Evolutionary conservation across 2,329 filamentous ascomycete genomes (phyloP).

Genomic region (Botrytis squamosa): DNA sequence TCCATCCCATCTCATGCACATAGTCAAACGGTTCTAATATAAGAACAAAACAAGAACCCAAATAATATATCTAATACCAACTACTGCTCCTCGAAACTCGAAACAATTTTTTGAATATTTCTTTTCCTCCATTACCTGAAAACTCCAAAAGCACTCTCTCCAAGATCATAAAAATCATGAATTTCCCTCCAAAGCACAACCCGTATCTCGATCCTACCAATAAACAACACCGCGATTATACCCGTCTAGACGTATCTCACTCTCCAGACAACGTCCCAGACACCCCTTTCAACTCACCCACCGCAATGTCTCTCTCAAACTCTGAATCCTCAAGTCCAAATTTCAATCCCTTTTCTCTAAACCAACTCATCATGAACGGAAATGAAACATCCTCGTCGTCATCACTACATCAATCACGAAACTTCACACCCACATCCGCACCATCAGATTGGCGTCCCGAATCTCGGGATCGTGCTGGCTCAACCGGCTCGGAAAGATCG

Average conservation of each 20-base stretch:
- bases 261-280: slow-evolving; percentile 17
- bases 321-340: not conserved
- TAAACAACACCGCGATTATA: slow-evolving; percentile 12
- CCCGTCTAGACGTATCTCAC: slow-evolving; percentile 7
- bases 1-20: slow-evolving; percentile 3
- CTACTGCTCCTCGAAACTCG: not conserved
- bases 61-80: slow-evolving; percentile 10
- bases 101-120: not conserved
- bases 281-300: slow-evolving; percentile 19
- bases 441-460: slow-evolving; percentile 6
- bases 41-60: not conserved
- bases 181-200: slow-evolving; percentile 13
- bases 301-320: slow-evolving; percentile 4
- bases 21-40: not conserved
- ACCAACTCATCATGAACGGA: slow-evolving; percentile 19
- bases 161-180: not conserved
- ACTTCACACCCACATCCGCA: not conserved
- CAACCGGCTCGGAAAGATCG: not conserved
- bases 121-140: not conserved
- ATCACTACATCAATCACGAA: not conserved
- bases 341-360: slow-evolving; percentile 3
- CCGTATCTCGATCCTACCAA: slow-evolving; percentile 17
- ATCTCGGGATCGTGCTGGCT: slow-evolving; percentile 7
- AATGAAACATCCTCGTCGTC: not conserved
- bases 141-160: not conserved